phyloP scores from a whole-genome alignment of 116 monocot genomes.

The Zostera marina region DNA sequence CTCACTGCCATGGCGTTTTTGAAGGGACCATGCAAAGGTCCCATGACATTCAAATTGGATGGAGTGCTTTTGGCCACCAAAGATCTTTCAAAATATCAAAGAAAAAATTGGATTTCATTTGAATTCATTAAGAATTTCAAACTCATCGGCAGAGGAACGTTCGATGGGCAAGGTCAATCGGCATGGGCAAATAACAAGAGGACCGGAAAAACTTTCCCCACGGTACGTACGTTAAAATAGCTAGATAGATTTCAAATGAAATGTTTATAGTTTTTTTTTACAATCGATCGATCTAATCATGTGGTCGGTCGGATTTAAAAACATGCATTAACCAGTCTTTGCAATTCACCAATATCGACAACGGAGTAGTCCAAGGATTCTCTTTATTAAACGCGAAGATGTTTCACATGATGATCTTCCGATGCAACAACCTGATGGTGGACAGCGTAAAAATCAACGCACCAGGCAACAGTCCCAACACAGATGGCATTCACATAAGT shows the following conservation, averaged over 20 bases:
- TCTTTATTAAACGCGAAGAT: conserved; percentile 4
- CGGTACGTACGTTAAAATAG: conserved; percentile 8
- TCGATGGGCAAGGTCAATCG: conserved; percentile 9
- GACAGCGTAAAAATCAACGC: conserved; percentile 20
- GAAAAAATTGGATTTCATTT: conserved; percentile 22
- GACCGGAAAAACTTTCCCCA: conserved; percentile 10
- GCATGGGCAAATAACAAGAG: conserved; percentile 21
- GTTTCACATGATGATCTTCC: conserved; percentile 10
- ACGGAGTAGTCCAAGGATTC: neutral
- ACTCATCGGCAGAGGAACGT: conserved; percentile 9
- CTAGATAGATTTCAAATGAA: neutral
- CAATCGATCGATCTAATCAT: too few species aligned
- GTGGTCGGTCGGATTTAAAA: too few species aligned
- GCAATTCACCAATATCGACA: conserved; percentile 3
- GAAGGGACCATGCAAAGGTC: conserved; percentile 32
- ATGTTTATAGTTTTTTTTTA: too few species aligned
- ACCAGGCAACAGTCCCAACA: conserved; percentile 35
- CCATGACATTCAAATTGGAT: conserved; percentile 16
- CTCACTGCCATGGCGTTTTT: conserved; percentile 14
- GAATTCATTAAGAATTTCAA: conserved; percentile 11
- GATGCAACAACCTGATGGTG: conserved; percentile 14
- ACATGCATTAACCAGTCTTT: too few species aligned
- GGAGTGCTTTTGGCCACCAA: conserved; percentile 18
- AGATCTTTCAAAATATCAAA: neutral
- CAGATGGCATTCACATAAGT: conserved; percentile 8